These are phyloP conservation scores for Umbelopsis sp. DNA, from an alignment of 192 early-diverging fungal species.

Conservation along the genomic window DNA sequence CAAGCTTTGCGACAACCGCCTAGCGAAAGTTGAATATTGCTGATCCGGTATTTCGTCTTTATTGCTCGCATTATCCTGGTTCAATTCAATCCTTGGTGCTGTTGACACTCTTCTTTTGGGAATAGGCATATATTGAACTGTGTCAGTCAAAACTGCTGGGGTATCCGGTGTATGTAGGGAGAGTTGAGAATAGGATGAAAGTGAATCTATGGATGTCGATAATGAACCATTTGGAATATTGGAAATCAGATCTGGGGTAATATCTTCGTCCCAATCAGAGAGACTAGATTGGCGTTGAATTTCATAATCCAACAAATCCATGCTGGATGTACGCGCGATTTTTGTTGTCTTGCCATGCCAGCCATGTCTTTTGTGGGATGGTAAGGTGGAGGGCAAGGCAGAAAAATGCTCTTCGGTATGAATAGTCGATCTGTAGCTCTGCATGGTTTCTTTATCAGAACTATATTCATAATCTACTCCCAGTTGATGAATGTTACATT, in stretches of 20 bases:
- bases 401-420: conserved; percentile 16
- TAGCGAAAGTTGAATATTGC: conserved; percentile 10
- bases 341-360: background rate
- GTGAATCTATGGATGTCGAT: conserved; percentile 13
- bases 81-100: background rate
- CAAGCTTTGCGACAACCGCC: background rate
- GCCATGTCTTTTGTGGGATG: background rate
- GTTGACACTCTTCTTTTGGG: background rate
- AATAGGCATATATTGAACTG: background rate
- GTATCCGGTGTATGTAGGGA: background rate
- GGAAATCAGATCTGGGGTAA: background rate
- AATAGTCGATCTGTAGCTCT: background rate
- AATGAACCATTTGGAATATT: conserved; percentile 3
- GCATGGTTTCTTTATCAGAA: background rate
- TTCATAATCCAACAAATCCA: background rate
- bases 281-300: background rate
- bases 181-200: background rate
- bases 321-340: background rate
- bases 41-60: background rate
- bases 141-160: background rate
- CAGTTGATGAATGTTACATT: background rate
- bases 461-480: background rate
- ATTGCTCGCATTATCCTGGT: background rate
- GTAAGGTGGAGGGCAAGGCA: background rate
- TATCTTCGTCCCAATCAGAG: conserved; percentile 1